Percentiles rank a stretch among this genome's conserved stretches.
phyloP scores from a whole-genome alignment of 768 basidiomycete species.

The Tremella yokohamensis region DNA sequence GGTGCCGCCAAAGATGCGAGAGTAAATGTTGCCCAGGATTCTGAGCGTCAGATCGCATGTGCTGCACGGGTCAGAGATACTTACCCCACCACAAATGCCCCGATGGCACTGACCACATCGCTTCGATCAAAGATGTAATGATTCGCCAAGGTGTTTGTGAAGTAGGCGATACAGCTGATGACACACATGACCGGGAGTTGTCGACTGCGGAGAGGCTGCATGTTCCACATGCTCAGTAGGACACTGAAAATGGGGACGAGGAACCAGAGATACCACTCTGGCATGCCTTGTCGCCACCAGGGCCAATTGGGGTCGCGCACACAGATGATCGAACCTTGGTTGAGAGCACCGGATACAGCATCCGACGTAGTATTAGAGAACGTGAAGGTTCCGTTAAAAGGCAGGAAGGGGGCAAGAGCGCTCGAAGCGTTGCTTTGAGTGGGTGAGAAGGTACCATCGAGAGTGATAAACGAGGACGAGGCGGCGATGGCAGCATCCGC shows the following conservation, averaged over 20 bases:
- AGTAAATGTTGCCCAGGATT: slow-evolving; percentile 39
- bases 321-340: slow-evolving; percentile 59
- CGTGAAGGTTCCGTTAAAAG: slow-evolving; percentile 46
- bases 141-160: slow-evolving; percentile 75
- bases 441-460: slow-evolving; percentile 69
- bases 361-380: slow-evolving; percentile 41
- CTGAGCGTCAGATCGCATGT: slow-evolving; percentile 3
- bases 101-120: slow-evolving; percentile 39
- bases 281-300: slow-evolving; percentile 81
- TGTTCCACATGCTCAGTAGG: slow-evolving; percentile 68
- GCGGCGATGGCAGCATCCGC: slow-evolving; percentile 55
- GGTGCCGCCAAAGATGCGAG: slow-evolving; percentile 53
- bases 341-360: slow-evolving; percentile 52
- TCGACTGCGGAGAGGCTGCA: slow-evolving; percentile 68
- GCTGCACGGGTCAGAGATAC: background rate
- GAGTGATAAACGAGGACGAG: slow-evolving; percentile 56
- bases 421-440: slow-evolving; percentile 54
- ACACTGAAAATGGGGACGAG: slow-evolving; percentile 53
- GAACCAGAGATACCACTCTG: slow-evolving; percentile 58
- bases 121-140: slow-evolving; percentile 64
- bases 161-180: slow-evolving; percentile 63
- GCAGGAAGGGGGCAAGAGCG: slow-evolving; percentile 51
- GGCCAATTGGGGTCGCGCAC: slow-evolving; percentile 63
- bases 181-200: slow-evolving; percentile 78
- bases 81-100: slow-evolving; percentile 43